Conservation (phyloP, 2,329 filamentous ascomycete genomes). For the Fusarium drepaniforme region DNA sequence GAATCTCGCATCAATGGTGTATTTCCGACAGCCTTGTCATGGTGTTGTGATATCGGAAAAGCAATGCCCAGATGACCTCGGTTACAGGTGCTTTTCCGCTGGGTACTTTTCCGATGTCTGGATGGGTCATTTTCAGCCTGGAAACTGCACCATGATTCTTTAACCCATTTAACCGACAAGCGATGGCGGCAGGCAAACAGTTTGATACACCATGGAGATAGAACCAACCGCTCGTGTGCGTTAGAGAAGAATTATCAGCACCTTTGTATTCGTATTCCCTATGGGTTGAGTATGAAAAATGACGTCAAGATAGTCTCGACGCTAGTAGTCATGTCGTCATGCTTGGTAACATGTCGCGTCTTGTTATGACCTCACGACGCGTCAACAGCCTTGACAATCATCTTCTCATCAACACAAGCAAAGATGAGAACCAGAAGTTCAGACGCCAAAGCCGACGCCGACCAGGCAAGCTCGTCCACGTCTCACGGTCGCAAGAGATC, state of each 20-base stretch:
- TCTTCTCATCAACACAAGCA: background rate
- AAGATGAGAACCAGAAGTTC: slow-evolving; percentile 18
- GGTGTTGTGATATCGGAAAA: background rate
- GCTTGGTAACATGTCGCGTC: background rate
- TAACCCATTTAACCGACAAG: background rate
- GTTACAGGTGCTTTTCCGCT: background rate
- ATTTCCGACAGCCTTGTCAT: background rate
- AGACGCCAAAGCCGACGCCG: background rate
- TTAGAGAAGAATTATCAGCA: background rate
- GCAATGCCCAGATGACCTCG: background rate
- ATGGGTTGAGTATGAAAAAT: background rate
- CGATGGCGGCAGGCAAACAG: background rate
- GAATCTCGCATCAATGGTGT: background rate
- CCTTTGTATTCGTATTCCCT: background rate
- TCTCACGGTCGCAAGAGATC: slow-evolving; percentile 14
- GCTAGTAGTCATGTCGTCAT: background rate
- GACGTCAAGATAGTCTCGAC: background rate
- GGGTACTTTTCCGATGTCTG: background rate
- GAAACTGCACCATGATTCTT: background rate
- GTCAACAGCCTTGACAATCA: background rate
- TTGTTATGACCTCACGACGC: background rate
- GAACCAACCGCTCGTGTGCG: background rate
- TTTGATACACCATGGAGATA: background rate
- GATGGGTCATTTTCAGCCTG: background rate
- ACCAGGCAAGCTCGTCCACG: background rate